Evolutionary conservation across 257 asterid species (phyloP).

Genomic region (Jasminum sambac): DNA sequence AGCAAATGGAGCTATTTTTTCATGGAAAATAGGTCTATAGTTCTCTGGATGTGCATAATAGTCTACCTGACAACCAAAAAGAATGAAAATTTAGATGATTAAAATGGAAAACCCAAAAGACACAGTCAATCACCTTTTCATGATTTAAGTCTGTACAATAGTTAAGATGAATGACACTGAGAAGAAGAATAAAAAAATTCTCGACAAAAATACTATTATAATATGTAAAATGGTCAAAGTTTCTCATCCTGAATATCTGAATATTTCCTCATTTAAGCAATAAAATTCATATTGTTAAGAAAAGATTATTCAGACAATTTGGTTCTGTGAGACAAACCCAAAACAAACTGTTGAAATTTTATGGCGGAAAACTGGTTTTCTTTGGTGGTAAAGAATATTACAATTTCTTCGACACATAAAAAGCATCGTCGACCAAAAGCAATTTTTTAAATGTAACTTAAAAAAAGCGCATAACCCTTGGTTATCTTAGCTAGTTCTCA

Average conservation of each 20-base stretch:
- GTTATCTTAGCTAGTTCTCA: background rate
- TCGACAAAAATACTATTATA: background rate
- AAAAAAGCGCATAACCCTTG: background rate
- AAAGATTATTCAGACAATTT: background rate
- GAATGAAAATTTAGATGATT: background rate
- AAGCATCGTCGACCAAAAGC: too few relatives aligned
- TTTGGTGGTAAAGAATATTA: background rate
- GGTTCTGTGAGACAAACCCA: background rate
- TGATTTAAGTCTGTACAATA: background rate
- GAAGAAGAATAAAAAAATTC: background rate
- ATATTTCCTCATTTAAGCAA: background rate
- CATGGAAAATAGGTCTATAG: conserved; percentile 72
- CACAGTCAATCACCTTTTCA: background rate
- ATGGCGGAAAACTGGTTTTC: background rate
- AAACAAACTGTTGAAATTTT: background rate
- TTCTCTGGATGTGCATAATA: conserved; percentile 93
- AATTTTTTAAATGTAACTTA: too few relatives aligned
- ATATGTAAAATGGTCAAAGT: background rate
- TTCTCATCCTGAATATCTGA: background rate
- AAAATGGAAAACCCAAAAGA: background rate
- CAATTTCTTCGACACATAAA: too few relatives aligned
- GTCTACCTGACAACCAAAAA: conserved; percentile 59
- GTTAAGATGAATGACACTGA: background rate
- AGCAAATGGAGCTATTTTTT: conserved; percentile 80
- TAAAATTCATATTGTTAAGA: background rate